Evolutionary conservation across 495 filamentous ascomycete genomes (phyloP), one percentile per base, ranked within the genome.

Genomic region (Neurospora sp.): DNA sequence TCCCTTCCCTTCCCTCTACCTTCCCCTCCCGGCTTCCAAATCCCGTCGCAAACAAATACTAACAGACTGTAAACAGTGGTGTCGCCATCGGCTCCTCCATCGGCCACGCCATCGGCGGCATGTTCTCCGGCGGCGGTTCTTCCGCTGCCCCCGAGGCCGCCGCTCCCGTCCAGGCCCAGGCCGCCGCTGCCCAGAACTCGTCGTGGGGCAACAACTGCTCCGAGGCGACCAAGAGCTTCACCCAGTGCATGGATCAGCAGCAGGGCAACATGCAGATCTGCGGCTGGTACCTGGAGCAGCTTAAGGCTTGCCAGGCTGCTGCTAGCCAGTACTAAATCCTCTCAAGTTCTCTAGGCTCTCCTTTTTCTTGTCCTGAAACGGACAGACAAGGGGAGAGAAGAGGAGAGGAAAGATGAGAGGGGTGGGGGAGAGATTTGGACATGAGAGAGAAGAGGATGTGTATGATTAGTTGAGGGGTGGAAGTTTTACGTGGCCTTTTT

Each of bases 281-380:
- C 85, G 90, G 91, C 75, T 99, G 96, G 96, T 99, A 99, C 82
- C 83, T 99, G 78, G 95, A 98, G 83, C 96, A 99, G 88, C 86
- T 99, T 81, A 97, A 97, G 88, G 93, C 95, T 70, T 98, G 95
- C 88, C 95, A 98, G 88, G 84, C 87, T 78, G 93, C 94, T 77
- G 92, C 95, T 71, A 92, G 86, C 83, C 92, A 90, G 81, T 97
- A 96, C 86, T 74, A 72, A 72, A 23, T 14, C 11, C 3, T 40
- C 39, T 14, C 31, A 31, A 31, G 3, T 31, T 31, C 31, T 4
- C 31, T 31, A 31, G 3, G 31, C 31, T 31, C 31, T 31, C 31
- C 31, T 31, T 31, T 16, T 5, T 5, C 14, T 11, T 40, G 12
- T 31, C 3, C 31, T 31, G 31, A 4, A 31, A 31, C 3, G 31